Evolutionary conservation across 768 basidiomycete genomes (phyloP).

Genomic region (Mycena maculata): DNA sequence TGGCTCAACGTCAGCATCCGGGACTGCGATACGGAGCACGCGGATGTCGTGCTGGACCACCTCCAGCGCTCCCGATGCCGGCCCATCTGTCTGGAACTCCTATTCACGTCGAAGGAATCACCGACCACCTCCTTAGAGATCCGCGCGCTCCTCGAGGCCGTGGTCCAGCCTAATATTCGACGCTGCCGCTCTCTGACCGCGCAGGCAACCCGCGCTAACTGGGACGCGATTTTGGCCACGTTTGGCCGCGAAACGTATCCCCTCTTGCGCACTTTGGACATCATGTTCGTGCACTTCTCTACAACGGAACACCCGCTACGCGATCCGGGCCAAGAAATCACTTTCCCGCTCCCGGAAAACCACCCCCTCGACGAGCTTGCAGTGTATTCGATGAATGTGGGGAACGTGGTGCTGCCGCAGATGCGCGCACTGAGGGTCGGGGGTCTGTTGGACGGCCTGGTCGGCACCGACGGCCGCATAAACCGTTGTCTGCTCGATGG

Average conservation of each 20-base stretch:
- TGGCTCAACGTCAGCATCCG: conserved; percentile 13
- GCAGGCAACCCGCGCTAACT: background rate
- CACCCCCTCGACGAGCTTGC: conserved; percentile 16
- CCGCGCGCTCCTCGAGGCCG: conserved; percentile 5
- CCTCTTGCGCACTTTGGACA: conserved; percentile 5
- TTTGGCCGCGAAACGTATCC: conserved; percentile 21
- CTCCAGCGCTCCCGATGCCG: conserved; percentile 12
- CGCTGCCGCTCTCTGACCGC: conserved; percentile 18
- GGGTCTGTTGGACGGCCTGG: background rate
- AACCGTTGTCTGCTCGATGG: conserved; percentile 14
- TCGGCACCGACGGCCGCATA: conserved; percentile 17
- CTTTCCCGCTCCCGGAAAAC: conserved; percentile 6
- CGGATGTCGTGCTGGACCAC: conserved; percentile 8
- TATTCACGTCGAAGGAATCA: background rate
- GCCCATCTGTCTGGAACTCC: conserved; percentile 1
- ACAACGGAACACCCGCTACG: background rate
- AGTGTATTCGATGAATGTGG: conserved; percentile 13
- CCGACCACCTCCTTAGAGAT: background rate
- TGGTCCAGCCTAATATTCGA: conserved; percentile 10
- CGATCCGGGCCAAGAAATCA: background rate
- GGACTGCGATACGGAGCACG: conserved; percentile 1
- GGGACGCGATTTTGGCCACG: conserved; percentile 13
- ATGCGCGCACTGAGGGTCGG: conserved; percentile 11
- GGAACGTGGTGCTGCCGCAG: conserved; percentile 11
- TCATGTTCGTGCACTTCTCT: conserved; percentile 1